Conservation (phyloP, 2,329 filamentous ascomycete species). For the Metarhizium brunneum region DNA sequence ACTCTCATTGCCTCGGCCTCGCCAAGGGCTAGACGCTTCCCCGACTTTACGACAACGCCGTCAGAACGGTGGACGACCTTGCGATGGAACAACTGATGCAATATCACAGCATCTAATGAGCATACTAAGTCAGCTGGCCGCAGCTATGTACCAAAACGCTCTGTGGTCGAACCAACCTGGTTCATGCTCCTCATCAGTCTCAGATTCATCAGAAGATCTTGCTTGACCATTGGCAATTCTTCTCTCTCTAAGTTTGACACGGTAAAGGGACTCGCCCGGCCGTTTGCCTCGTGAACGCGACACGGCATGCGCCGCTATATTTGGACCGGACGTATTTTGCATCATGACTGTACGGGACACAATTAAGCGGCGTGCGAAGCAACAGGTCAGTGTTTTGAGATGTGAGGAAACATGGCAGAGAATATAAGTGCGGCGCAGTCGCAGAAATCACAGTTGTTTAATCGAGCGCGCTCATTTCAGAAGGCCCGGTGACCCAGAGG, state of each 20-base stretch:
- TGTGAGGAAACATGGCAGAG: too few species aligned
- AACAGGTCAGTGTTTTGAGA: accelerated
- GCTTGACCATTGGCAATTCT: constrained; percentile 11
- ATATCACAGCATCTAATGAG: constrained; percentile 10
- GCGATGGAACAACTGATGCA: constrained; percentile 13
- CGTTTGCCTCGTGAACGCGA: constrained; percentile 12
- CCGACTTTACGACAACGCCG: constrained; percentile 17
- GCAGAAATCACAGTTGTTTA: too few species aligned
- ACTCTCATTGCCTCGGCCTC: constrained; percentile 18
- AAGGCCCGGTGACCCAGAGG: too few species aligned
- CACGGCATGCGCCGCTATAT: constrained; percentile 4
- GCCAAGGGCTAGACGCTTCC: constrained; percentile 12
- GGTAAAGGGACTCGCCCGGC: constrained; percentile 9
- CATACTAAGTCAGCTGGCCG: too few species aligned
- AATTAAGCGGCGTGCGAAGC: too few species aligned
- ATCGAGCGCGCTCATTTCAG: too few species aligned
- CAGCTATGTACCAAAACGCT: not conserved
- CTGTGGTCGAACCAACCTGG: constrained; percentile 10
- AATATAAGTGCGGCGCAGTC: too few species aligned
- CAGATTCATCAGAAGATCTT: constrained; percentile 14
- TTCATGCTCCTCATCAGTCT: constrained; percentile 15
- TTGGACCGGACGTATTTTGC: too few species aligned
- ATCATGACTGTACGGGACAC: too few species aligned
- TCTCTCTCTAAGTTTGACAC: constrained; percentile 8
- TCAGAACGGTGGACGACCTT: constrained; percentile 14